Conservation (phyloP, 805 yeast species). For the Candida oleophila region DNA sequence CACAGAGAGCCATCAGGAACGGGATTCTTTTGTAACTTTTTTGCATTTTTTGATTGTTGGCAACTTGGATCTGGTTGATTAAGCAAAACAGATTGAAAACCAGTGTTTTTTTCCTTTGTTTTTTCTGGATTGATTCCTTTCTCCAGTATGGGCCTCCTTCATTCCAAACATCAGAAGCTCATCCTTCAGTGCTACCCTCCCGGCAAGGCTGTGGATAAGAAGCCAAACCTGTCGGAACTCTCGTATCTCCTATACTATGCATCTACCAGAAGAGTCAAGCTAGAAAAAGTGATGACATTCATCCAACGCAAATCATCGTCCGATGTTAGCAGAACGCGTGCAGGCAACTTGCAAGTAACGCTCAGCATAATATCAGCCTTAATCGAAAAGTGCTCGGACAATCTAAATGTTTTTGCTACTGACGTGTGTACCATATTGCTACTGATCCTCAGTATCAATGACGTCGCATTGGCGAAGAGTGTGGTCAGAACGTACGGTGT, state of each 20-base stretch:
- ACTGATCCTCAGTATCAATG: conserved; percentile 53
- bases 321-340: conserved; percentile 60
- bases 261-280: conserved; percentile 81
- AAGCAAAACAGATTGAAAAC: background rate
- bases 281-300: conserved; percentile 80
- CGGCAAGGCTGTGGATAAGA: conserved; percentile 81
- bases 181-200: conserved; percentile 92
- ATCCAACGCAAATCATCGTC: conserved; percentile 57
- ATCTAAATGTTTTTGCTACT: conserved; percentile 77
- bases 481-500: conserved; percentile 47
- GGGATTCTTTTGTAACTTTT: background rate
- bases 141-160: conserved; percentile 38
- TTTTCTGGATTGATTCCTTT: background rate
- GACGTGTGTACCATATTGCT: conserved; percentile 62
- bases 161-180: conserved; percentile 85
- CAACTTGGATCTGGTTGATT: background rate
- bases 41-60: background rate
- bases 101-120: background rate
- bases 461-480: conserved; percentile 58
- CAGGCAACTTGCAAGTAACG: conserved; percentile 85
- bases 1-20: no score
- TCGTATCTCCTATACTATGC: conserved; percentile 88
- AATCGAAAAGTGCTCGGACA: conserved; percentile 74
- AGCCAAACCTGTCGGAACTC: conserved; percentile 89
- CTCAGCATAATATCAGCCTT: conserved; percentile 66